Percentiles rank a stretch among this genome's conserved stretches.
Conservation (phyloP, 2,329 filamentous ascomycete species). For the Calonectria pteridis region DNA sequence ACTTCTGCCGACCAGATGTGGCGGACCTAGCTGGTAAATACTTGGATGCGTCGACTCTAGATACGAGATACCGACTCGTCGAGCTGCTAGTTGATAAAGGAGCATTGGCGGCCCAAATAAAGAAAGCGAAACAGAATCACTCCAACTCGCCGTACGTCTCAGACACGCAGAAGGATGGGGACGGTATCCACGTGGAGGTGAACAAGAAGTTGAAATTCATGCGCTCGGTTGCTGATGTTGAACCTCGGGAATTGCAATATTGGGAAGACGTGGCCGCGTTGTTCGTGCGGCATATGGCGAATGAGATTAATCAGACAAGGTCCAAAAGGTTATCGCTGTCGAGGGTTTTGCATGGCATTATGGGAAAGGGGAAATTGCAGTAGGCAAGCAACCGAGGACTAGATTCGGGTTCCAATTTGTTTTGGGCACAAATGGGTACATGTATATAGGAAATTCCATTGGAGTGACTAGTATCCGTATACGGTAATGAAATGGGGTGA, state of each 20-base stretch:
- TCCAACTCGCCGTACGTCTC: background rate
- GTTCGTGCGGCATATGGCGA: background rate
- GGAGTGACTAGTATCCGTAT: too few relatives aligned
- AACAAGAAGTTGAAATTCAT: background rate
- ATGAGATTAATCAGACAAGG: background rate
- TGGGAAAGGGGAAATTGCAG: background rate
- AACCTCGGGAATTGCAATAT: background rate
- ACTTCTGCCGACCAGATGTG: background rate
- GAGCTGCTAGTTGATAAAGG: background rate
- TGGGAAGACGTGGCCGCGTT: background rate
- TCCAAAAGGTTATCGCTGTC: background rate
- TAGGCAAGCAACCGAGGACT: background rate
- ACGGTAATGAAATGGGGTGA: too few relatives aligned
- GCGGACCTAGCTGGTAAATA: background rate
- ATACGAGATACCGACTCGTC: background rate
- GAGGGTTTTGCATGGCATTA: background rate
- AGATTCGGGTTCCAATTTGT: too few relatives aligned
- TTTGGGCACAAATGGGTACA: too few relatives aligned
- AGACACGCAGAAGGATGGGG: background rate
- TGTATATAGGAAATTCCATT: background rate
- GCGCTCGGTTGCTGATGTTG: background rate
- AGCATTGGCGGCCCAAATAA: background rate
- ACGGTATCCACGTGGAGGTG: background rate
- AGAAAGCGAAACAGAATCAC: background rate
- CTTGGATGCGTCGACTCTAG: background rate